Percentiles rank a stretch among this genome's conserved stretches.
Evolutionary conservation across 257 asterid species (phyloP).

Genomic region (Ballota nigra): DNA sequence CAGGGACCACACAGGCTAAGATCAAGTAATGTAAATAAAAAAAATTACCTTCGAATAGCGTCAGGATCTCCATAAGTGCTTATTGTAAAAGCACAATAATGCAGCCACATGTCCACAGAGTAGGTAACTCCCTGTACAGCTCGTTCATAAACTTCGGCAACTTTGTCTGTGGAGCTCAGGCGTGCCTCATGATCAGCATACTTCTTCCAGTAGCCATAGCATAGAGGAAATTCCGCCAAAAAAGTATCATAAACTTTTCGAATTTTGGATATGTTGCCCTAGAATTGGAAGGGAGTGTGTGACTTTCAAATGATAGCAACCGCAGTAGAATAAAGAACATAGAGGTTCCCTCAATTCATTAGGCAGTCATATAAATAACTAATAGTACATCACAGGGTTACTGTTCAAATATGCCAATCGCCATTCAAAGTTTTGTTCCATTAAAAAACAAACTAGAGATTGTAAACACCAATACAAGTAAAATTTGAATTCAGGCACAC

Average conservation of each 20-base stretch:
- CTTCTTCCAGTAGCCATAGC: conserved; percentile 99
- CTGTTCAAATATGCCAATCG: background rate
- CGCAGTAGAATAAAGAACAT: background rate
- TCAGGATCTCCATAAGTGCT: conserved; percentile 92
- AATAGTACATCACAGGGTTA: background rate
- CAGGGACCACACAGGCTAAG: conserved; percentile 31
- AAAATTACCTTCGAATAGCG: conserved; percentile 78
- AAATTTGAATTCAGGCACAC: conserved; percentile 37
- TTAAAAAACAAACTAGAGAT: background rate
- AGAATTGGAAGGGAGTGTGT: conserved; percentile 4
- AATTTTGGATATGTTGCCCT: conserved; percentile 78
- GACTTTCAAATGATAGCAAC: background rate
- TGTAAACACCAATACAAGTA: conserved; percentile 11
- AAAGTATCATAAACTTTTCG: conserved; percentile 88
- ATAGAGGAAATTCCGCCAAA: conserved; percentile 88
- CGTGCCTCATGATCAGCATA: conserved; percentile 98
- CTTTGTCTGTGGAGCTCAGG: conserved; percentile 79
- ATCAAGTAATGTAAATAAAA: conserved; percentile 21
- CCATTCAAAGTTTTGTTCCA: background rate
- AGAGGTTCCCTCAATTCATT: background rate
- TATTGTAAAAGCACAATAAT: conserved; percentile 82
- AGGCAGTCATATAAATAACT: conserved; percentile 1
- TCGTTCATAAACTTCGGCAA: conserved; percentile 89
- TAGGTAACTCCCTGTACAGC: conserved; percentile 97
- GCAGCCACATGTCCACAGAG: conserved; percentile 99